These are phyloP conservation scores for Colletotrichum coccodes DNA, from an alignment of 2,329 filamentous ascomycete genomes.

Conservation along the genomic window DNA sequence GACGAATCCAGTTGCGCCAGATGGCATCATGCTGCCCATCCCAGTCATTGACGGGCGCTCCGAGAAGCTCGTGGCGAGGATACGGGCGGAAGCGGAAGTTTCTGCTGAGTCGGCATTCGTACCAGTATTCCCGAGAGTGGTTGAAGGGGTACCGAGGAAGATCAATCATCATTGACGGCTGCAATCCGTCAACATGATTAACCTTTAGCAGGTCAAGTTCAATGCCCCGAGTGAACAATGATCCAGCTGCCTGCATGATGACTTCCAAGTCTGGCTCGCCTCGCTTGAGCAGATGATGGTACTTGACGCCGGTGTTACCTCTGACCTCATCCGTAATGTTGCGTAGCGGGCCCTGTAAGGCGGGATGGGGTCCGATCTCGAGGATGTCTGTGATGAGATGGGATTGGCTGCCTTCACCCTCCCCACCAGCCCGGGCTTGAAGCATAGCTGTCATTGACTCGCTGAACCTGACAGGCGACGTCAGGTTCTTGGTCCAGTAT, in stretches of 20 bases:
- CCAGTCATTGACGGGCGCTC: constrained; percentile 25
- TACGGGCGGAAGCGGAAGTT: constrained; percentile 21
- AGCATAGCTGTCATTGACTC: constrained; percentile 1
- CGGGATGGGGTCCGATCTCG: constrained; percentile 21
- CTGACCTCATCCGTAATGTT: constrained; percentile 30
- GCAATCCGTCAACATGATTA: constrained; percentile 47
- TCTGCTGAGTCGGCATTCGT: constrained; percentile 20
- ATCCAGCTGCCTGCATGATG: background rate
- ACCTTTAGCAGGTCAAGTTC: constrained; percentile 33
- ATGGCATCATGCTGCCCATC: constrained; percentile 32
- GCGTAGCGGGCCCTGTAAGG: constrained; percentile 11
- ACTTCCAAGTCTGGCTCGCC: background rate
- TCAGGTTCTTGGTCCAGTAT: constrained; percentile 15
- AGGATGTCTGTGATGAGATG: background rate
- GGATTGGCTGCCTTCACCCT: background rate
- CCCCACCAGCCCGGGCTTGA: constrained; percentile 35
- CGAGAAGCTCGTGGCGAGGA: constrained; percentile 32
- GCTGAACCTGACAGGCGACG: constrained; percentile 3
- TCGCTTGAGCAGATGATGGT: background rate
- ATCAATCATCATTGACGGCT: constrained; percentile 18
- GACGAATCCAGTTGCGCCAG: constrained; percentile 36
- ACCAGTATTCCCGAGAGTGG: constrained; percentile 20
- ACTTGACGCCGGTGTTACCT: constrained; percentile 37
- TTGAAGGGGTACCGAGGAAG: constrained; percentile 34
- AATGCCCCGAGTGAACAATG: background rate